Evolutionary conservation across 306 rosid genomes (phyloP).

Genomic region (Canavalia ensiformis): DNA sequence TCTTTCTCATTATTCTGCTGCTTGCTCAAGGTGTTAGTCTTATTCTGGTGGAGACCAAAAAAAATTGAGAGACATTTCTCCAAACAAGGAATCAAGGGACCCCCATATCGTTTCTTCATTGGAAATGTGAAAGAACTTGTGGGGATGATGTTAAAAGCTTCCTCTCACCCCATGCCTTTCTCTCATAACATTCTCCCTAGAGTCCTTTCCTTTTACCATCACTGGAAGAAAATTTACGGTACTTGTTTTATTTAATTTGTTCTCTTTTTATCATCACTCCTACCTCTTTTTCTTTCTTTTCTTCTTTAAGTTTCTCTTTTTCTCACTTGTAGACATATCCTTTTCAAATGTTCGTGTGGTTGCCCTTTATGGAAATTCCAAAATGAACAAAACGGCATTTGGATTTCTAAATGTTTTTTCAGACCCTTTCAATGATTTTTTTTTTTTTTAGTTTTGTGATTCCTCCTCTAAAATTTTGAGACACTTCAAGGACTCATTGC

Average conservation of each 20-base stretch:
- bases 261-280: too few species aligned
- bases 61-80: conserved; percentile 79
- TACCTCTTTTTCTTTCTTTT: too few species aligned
- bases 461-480: conserved; percentile 53
- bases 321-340: not conserved
- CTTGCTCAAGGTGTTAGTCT: conserved; percentile 55
- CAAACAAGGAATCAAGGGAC: conserved; percentile 90
- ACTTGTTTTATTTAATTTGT: not conserved
- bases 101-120: conserved; percentile 95
- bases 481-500: conserved; percentile 52
- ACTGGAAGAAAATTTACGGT: conserved; percentile 96
- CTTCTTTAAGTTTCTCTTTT: not conserved
- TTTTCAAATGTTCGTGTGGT: too few species aligned
- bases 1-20: conserved; percentile 48
- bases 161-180: conserved; percentile 90
- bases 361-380: too few species aligned
- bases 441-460: conserved; percentile 54
- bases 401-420: too few species aligned
- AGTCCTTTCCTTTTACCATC: conserved; percentile 95
- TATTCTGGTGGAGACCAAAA: conserved; percentile 93
- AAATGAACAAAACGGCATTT: too few species aligned
- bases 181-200: conserved; percentile 97
- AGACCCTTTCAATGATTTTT: conserved; percentile 25
- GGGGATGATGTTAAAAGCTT: conserved; percentile 86
- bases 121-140: conserved; percentile 87